Percentiles rank a stretch among this genome's conserved stretches.
Evolutionary conservation across 441 rosid species (phyloP).

Genomic region (Hypseocharis bilobata): DNA sequence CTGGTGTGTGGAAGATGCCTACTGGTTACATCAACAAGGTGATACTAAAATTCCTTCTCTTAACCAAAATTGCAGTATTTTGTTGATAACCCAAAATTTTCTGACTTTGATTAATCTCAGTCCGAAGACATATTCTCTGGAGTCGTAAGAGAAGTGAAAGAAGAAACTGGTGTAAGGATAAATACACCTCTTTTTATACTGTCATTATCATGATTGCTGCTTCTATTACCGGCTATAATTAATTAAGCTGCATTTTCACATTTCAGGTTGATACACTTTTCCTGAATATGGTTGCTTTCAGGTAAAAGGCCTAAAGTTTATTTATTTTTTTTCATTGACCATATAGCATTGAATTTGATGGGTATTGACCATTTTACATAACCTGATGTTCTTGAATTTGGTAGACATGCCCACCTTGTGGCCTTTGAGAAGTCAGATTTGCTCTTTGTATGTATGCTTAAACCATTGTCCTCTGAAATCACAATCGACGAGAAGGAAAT

Average conservation of each 20-base stretch:
- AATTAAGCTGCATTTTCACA: not conserved
- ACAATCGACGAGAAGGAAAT: slow-evolving; percentile 33
- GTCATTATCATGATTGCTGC: no score
- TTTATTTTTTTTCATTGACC: no score
- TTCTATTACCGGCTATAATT: no score
- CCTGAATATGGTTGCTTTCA: slow-evolving; percentile 35
- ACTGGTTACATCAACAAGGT: slow-evolving; percentile 42
- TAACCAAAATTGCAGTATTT: no score
- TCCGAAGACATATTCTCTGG: slow-evolving; percentile 41
- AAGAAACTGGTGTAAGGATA: slow-evolving; percentile 50
- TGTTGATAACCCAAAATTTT: no score
- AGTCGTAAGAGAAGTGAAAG: slow-evolving; percentile 43
- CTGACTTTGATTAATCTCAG: no score
- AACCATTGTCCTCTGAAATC: slow-evolving; percentile 32
- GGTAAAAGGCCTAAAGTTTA: slow-evolving; percentile 23
- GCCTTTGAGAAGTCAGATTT: slow-evolving; percentile 42
- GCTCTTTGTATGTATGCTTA: slow-evolving; percentile 34
- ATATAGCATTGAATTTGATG: no score
- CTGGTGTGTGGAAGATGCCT: slow-evolving; percentile 43
- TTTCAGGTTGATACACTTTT: slow-evolving; percentile 33
- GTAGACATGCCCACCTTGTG: slow-evolving; percentile 34
- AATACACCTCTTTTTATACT: no score
- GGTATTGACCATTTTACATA: no score
- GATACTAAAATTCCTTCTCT: no score
- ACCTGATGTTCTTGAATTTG: no score